Evolutionary conservation across 371 early-diverging fungal genomes (phyloP), one percentile per base, ranked within the genome.

Genomic region (Lichtheimia corymbifera): DNA sequence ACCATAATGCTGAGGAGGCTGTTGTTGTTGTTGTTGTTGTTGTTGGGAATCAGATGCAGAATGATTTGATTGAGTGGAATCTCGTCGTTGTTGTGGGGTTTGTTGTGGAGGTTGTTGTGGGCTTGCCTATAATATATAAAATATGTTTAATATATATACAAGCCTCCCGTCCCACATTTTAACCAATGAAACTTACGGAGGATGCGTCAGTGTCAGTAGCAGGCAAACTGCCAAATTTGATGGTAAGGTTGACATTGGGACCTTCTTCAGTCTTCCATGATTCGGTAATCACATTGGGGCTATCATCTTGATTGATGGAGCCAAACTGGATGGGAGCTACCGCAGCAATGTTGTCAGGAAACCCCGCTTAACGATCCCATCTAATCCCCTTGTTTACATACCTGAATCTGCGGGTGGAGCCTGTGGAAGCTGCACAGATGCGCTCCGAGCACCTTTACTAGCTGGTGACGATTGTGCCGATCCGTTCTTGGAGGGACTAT

Each of bases 241-340:
- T 69, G n/a, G 68, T 42, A 44, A 69, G 47, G 25, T 72, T 60
- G 14, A 61, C 49, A 47, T 70, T 24, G 50, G 71, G 54, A 43
- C 73, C 41, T 15, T 56, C 58, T 35, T 35, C 35, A 35, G 35
- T 35, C 11, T 35, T 35, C 35, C 35, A 35, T 35, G 35, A 35
- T 35, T 35, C 35, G 11, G 35, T 11, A 2, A 11, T 11, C 35
- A 35, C 35, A 6, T 35, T 9, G 2, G 35, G 35, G 11, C 35
- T 35, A 11, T 35, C 35, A 20, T 67, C 61, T 50, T 77, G 74
- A 62, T 77, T 79, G 62, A 85, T 72, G 15, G 85, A 83, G 60
- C 85, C 85, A 73, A 85, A 85, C 44, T 79, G 81, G 67, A 85
- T 81, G 22, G 80, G 70, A 49, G 71, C 66, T 72, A 59, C 20